Percentiles rank a stretch among this genome's conserved stretches.
Evolutionary conservation across 139 green algal species (phyloP).

Genomic region (Picocystis salinarum): DNA sequence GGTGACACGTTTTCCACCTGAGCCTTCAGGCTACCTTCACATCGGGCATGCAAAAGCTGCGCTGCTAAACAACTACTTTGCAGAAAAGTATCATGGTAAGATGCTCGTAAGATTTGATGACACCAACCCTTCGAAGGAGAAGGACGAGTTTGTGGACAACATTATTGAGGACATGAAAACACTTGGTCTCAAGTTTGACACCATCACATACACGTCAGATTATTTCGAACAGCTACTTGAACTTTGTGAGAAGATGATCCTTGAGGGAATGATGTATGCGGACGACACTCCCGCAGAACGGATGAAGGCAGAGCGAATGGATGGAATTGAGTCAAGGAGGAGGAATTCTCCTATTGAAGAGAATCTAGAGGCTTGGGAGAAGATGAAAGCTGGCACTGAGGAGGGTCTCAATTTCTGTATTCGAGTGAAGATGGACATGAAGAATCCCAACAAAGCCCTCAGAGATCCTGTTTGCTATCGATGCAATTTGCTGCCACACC

Average conservation of each 20-base stretch:
- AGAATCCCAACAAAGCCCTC: slow-evolving; percentile 61
- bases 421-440: slow-evolving; percentile 90
- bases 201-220: slow-evolving; percentile 73
- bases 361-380: slow-evolving; percentile 59
- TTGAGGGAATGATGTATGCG: slow-evolving; percentile 74
- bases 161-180: slow-evolving; percentile 73
- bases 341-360: slow-evolving; percentile 48
- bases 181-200: slow-evolving; percentile 53
- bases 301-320: slow-evolving; percentile 77
- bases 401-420: slow-evolving; percentile 56
- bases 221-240: slow-evolving; percentile 36
- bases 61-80: slow-evolving; percentile 85
- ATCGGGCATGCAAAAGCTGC: slow-evolving; percentile 92
- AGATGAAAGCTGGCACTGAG: slow-evolving; percentile 73
- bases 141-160: slow-evolving; percentile 92
- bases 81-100: slow-evolving; percentile 65
- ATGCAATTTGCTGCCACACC: slow-evolving; percentile 80
- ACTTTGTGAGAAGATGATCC: slow-evolving; percentile 66
- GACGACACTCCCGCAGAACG: slow-evolving; percentile 83
- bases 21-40: slow-evolving; percentile 87
- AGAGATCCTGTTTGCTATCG: slow-evolving; percentile 86
- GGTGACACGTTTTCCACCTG: slow-evolving; percentile 90
- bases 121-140: slow-evolving; percentile 98
- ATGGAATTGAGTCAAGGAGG: slow-evolving; percentile 45
- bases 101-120: slow-evolving; percentile 94